Percentiles rank a stretch among this genome's conserved stretches.
These are phyloP conservation scores for Dictyostelium citrinum DNA, from an alignment of 78 protist species.

Conservation along the genomic window DNA sequence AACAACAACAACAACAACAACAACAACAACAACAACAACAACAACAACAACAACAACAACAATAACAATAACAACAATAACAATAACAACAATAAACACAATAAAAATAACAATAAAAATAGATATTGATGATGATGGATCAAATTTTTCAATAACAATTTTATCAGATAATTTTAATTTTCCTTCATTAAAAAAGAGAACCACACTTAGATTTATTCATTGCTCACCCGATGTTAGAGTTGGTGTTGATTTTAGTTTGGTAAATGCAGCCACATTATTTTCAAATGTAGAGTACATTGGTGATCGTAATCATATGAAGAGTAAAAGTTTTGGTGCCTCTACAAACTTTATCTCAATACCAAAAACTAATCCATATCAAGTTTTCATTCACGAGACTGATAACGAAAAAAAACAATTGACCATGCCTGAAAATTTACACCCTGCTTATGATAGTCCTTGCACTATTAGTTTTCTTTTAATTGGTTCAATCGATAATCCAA, in stretches of 20 bases:
- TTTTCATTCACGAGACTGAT: constrained; percentile 34
- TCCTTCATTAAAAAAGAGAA: not conserved
- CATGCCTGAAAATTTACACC: not conserved
- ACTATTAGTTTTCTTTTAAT: constrained; percentile 15
- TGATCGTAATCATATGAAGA: not conserved
- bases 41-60: not conserved
- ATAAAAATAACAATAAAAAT: not conserved
- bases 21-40: not conserved
- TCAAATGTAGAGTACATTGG: constrained; percentile 10
- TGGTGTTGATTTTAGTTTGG: constrained; percentile 5
- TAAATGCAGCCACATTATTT: constrained; percentile 34
- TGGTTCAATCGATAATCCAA: not conserved
- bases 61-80: not conserved
- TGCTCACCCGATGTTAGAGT: constrained; percentile 1
- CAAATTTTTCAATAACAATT: not conserved
- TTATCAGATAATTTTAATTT: constrained; percentile 13
- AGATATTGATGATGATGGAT: not conserved
- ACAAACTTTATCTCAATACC: constrained; percentile 55
- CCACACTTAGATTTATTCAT: constrained; percentile 40
- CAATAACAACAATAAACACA: not conserved
- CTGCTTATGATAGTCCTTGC: not conserved
- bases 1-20: not conserved
- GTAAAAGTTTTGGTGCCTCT: not conserved
- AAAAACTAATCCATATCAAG: not conserved
- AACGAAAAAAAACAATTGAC: not conserved